Conservation (phyloP, 768 basidiomycete species). For the Mycena maculata region DNA sequence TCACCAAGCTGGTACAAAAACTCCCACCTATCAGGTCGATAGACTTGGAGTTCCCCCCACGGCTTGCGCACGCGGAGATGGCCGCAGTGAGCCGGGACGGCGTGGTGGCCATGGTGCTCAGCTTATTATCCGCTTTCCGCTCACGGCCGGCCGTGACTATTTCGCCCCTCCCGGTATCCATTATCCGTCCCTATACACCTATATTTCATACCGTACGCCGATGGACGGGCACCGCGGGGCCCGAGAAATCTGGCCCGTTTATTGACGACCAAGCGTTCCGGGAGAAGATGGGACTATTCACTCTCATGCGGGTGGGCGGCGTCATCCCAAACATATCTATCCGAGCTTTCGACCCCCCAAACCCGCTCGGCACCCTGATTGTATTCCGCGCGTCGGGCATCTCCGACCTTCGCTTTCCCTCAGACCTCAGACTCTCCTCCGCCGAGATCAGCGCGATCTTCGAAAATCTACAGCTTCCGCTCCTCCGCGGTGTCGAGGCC, state of each 20-base stretch:
- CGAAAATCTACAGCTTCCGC: not conserved
- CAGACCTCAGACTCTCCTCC: constrained; percentile 1
- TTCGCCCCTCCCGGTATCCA: not conserved
- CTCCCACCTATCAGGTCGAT: constrained; percentile 2
- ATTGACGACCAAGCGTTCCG: constrained; percentile 8
- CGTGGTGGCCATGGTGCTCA: not conserved
- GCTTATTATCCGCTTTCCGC: not conserved
- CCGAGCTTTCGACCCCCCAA: constrained; percentile 10
- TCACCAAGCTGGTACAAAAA: not conserved
- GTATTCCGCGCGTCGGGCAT: not conserved
- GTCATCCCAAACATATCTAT: constrained; percentile 4
- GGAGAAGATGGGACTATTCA: not conserved
- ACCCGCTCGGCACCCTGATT: constrained; percentile 1
- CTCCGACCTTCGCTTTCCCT: constrained; percentile 2
- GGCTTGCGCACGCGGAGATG: not conserved
- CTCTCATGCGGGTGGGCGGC: not conserved
- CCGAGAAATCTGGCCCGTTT: not conserved
- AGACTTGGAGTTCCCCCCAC: not conserved
- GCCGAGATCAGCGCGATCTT: constrained; percentile 6
- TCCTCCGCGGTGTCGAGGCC: not conserved
- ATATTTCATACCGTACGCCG: not conserved
- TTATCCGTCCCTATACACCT: constrained; percentile 15
- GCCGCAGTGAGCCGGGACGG: not conserved
- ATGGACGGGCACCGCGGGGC: not conserved
- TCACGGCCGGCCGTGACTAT: not conserved